A percentile compares a stretch with the other conserved stretches of the same genome.
phyloP scores from a whole-genome alignment of 192 early-diverging fungal genomes.

The Backusella psychrophila region DNA sequence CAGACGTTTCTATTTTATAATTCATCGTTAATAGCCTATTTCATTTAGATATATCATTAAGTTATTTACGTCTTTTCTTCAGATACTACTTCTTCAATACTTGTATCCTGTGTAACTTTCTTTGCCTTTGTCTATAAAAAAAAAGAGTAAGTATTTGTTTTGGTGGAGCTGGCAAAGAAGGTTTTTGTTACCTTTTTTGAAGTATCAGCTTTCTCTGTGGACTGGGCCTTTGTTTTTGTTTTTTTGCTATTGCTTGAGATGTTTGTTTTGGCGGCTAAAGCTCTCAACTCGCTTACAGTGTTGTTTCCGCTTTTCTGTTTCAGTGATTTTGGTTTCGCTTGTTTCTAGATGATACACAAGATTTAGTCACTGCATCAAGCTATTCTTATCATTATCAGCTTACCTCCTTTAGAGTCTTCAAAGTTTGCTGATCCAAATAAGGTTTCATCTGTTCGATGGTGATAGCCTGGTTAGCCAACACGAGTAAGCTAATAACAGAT shows the following conservation, averaged over 20 bases:
- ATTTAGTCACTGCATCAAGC: background rate
- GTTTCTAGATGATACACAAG: background rate
- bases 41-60: background rate
- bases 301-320: background rate
- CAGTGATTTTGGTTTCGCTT: background rate
- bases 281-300: constrained; percentile 14
- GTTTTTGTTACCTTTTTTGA: constrained; percentile 2
- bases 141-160: background rate
- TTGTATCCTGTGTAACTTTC: background rate
- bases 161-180: background rate
- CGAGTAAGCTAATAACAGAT: background rate
- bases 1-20: constrained; percentile 37
- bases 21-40: background rate
- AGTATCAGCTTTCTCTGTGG: constrained; percentile 22
- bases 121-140: background rate
- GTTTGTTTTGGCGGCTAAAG: constrained; percentile 15
- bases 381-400: background rate
- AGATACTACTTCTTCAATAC: background rate
- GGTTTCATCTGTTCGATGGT: background rate
- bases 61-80: constrained; percentile 8
- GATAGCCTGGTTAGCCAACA: background rate
- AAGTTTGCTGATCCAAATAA: background rate
- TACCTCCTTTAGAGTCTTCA: background rate
- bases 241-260: background rate
- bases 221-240: background rate